Evolutionary conservation across 306 rosid species (phyloP), one percentile per base, ranked within the genome.

Genomic region (Vicia sativa): DNA sequence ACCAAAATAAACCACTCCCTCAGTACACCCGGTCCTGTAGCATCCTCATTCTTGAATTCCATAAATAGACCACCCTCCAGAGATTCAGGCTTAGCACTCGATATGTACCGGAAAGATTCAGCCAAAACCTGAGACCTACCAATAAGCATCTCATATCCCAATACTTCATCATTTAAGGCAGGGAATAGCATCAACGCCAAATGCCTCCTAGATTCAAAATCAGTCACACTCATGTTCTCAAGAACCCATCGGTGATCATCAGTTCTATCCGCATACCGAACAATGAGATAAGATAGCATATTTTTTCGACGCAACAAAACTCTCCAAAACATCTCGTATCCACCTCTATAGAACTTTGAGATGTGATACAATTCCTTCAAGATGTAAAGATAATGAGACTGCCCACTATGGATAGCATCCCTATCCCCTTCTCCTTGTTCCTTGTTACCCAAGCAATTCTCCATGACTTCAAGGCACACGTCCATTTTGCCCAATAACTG

Each of bases 1-100:
- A 89, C 95, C 88, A 91, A 77, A 70, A 87, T 25, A 62, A 89
- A 85, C 97, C 97, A 91, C 76, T 91, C 97, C 77, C 90, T 71
- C 76, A 87, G 66, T 28, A 91, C 97, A 77, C 97, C 97, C 1
- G 88, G 95, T 68, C 97, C 96, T 37, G 91, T 84, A 68, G 96
- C 97, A 68, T 85, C 87, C 89, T 91, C 97, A 46, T 85, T 82
- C 77, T 83, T 89, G 81, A 91, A 91, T 66, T 83, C 84, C 84
- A 91, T 69, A 60, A 79, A 89, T 18, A 91, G 72, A 68, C 87
- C 95, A 52, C 66, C 81, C 28, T 63, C 87, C 38, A 91, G 73
- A 62, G 85, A 58, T 35, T 75, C 76, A 2, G 86, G 81, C 8
- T 71, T 81, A 2, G 95, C 88, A 10, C 38, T 67, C 53, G 67